phyloP scores from a whole-genome alignment of 73 alveolate genomes.

The Symbiodinium pilosum region DNA sequence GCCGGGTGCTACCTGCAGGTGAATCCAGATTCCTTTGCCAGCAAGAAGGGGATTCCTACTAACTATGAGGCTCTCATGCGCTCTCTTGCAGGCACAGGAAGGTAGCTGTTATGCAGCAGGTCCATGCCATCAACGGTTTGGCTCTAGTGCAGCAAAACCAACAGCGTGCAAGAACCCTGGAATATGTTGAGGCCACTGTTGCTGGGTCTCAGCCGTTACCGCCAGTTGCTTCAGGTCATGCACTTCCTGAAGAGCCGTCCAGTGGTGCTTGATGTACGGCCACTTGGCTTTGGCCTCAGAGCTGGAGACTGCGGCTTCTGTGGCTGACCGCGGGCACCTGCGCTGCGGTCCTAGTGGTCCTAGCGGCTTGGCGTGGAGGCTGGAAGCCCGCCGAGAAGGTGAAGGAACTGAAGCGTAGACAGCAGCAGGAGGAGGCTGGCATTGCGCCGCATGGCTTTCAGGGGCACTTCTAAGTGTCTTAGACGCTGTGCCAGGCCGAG shows the following conservation, averaged over 20 bases:
- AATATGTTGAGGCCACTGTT: too few species aligned
- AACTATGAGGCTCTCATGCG: constrained; percentile 46
- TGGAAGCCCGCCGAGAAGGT: constrained; percentile 85
- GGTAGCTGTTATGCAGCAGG: not conserved
- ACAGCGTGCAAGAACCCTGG: constrained; percentile 31
- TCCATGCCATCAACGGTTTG: constrained; percentile 84
- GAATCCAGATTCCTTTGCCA: constrained; percentile 69
- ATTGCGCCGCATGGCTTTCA: not conserved
- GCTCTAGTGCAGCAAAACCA: constrained; percentile 85
- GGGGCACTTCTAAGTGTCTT: too few species aligned
- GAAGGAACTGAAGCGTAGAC: constrained; percentile 43
- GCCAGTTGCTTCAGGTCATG: constrained; percentile 14
- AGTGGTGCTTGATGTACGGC: constrained; percentile 79
- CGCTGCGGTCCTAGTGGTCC: not conserved
- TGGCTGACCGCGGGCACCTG: too few species aligned
- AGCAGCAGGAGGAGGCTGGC: constrained; percentile 23
- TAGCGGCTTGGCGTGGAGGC: not conserved
- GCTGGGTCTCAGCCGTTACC: too few species aligned
- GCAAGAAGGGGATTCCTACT: constrained; percentile 76
- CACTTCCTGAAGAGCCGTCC: constrained; percentile 89
- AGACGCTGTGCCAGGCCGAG: constrained; percentile 48
- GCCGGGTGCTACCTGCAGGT: not conserved
- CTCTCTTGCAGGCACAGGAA: too few species aligned
- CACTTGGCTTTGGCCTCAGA: constrained; percentile 16
- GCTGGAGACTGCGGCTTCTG: not conserved